Conservation (phyloP, 1,284 basidiomycete species). For the Boletellus deceptivus region DNA sequence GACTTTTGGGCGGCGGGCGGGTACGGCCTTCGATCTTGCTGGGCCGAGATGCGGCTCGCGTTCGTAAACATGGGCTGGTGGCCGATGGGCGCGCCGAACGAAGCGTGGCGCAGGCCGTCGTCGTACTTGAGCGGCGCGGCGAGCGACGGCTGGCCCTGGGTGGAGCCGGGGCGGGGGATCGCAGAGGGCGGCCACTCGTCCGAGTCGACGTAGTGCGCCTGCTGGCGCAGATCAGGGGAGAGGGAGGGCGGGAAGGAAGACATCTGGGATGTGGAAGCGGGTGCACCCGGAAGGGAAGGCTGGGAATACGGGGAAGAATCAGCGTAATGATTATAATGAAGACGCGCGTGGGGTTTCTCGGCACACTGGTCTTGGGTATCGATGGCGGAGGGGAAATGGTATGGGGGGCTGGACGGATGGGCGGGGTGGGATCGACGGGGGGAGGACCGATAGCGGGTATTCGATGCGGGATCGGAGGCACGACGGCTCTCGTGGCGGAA, state of each 20-base stretch:
- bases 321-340: conserved; percentile 41
- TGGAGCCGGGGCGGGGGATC: conserved; percentile 56
- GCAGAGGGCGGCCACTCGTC: conserved; percentile 34
- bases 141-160: conserved; percentile 52
- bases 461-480: conserved; percentile 51
- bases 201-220: conserved; percentile 23
- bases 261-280: conserved; percentile 47
- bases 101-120: conserved; percentile 61
- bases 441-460: conserved; percentile 39
- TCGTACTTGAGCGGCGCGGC: conserved; percentile 55
- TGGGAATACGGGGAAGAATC: conserved; percentile 42
- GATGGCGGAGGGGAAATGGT: conserved; percentile 57
- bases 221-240: conserved; percentile 42
- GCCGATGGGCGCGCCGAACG: conserved; percentile 53
- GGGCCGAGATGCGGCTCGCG: conserved; percentile 65
- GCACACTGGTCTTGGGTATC: conserved; percentile 37
- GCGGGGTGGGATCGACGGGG: conserved; percentile 45
- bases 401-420: conserved; percentile 46
- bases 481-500: conserved; percentile 57
- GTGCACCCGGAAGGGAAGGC: conserved; percentile 45
- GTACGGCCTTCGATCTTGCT: conserved; percentile 53
- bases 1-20: conserved; percentile 26
- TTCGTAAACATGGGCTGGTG: conserved; percentile 61
- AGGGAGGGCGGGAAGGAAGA: conserved; percentile 50
- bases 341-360: conserved; percentile 35